Percentiles rank a stretch among this genome's conserved stretches.
Conservation (phyloP, 2,329 filamentous ascomycete genomes). For the Zarea fungicola region DNA sequence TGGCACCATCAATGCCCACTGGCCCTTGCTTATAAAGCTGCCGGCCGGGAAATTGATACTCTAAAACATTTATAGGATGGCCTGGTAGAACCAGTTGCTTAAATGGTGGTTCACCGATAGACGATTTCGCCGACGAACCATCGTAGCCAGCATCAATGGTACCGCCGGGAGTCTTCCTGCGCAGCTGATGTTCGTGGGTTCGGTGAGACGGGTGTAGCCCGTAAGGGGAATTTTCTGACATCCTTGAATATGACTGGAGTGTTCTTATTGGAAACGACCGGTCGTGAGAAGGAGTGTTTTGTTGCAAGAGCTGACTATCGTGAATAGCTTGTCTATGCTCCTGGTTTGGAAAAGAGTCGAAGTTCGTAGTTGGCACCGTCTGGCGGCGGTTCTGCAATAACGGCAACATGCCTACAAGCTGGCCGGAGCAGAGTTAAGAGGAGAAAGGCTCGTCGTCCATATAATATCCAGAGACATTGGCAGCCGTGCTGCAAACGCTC, state of each 20-base stretch:
- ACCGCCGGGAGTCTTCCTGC: slow-evolving; percentile 91
- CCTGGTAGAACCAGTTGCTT: slow-evolving; percentile 79
- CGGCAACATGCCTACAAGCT: slow-evolving; percentile 40
- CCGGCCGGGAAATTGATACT: neutral
- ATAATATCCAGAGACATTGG: slow-evolving; percentile 13
- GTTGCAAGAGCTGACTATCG: slow-evolving; percentile 24
- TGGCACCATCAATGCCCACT: neutral
- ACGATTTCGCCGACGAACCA: slow-evolving; percentile 69
- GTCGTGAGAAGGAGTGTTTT: slow-evolving; percentile 22
- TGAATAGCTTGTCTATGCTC: slow-evolving; percentile 3
- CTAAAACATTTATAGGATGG: neutral
- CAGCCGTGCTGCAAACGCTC: slow-evolving; percentile 13
- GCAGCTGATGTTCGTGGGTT: slow-evolving; percentile 66
- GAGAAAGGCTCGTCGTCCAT: neutral
- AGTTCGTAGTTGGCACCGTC: slow-evolving; percentile 41
- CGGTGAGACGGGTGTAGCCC: slow-evolving; percentile 23
- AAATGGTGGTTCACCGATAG: slow-evolving; percentile 65
- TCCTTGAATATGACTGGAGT: slow-evolving; percentile 7
- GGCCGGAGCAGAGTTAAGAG: slow-evolving; percentile 16
- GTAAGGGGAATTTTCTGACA: neutral
- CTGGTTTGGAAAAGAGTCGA: slow-evolving; percentile 27
- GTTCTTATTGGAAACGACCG: slow-evolving; percentile 18
- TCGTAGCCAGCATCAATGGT: slow-evolving; percentile 90
- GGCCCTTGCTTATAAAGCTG: neutral
- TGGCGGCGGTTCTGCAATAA: slow-evolving; percentile 47